Base-by-base conservation (phyloP, 345 rosid genomes). In the Erucastrum elatum region DNA sequence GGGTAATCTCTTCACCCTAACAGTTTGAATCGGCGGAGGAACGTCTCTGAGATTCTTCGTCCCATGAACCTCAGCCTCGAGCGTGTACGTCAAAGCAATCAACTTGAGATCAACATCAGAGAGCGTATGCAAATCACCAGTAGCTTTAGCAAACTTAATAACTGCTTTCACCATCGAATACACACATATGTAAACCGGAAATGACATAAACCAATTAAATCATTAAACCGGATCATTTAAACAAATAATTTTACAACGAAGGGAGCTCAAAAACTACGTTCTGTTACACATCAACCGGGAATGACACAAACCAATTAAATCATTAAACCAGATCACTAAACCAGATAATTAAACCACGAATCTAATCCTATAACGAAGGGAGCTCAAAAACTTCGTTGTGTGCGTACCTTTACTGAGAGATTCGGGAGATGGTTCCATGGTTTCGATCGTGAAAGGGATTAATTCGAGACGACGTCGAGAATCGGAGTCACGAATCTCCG, bases 81-180 rank as follows among this genome's bases (percentile, higher is more conserved):
- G 79, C 0, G 90, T 91, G 59, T 91, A 91, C 1, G 94, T 87
- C 76, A 95, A 79, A 9, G 99, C 99, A 86, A 93, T 87, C 46
- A 95, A 71, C 33, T 91, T 93, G n/a, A 89, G 85, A 84, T 93
- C 99, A 73, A 95, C 98, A 44, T 89, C 92, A 0, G 99, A 95
- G 30, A 95, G 91, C 2, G 96, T 86, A 80, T 88, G 99, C 66
- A 93, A 77, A 71, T 93, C 99, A 83, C 98, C 99, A 12, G 97
- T 95, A 1, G 92, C 94, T 79, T 84, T 85, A 1, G 98, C 96
- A 84, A 95, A 95, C 68, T 91, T 90, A 75, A 84, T 81, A 66
- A 90, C 98, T 46, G 53, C 53, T n/a, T 51, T 49, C 17, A 49
- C 53, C 53, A 44, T 11, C 53, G 53, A 44, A 44, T 44, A 21